These are phyloP conservation scores for Syncephalis plumigaleata DNA, from an alignment of 371 early-diverging fungal genomes.

Conservation along the genomic window DNA sequence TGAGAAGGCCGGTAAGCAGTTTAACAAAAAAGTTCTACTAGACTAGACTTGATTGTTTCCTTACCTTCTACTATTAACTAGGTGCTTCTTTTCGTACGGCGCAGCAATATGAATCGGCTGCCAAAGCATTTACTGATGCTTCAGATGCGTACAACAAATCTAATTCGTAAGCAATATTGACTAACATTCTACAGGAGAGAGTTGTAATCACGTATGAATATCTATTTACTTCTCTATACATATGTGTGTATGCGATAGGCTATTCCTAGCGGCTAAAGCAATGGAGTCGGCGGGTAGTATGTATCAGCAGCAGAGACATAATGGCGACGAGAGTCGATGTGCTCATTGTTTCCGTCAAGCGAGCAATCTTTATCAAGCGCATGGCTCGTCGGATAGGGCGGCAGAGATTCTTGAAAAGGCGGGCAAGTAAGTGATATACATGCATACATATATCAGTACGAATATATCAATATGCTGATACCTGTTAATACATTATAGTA, in stretches of 20 bases:
- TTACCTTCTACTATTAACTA: conserved; percentile 4
- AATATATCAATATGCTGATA: conserved; percentile 1
- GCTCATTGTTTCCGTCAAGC: conserved; percentile 62
- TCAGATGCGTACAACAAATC: conserved; percentile 57
- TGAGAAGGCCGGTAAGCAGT: conserved; percentile 56
- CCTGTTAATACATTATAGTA: conserved; percentile 14
- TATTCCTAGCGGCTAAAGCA: conserved; percentile 69
- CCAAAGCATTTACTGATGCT: conserved; percentile 55
- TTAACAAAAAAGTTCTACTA: conserved; percentile 20
- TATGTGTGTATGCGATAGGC: conserved; percentile 13
- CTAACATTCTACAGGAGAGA: too few relatives aligned
- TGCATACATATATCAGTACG: neutral
- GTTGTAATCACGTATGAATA: too few relatives aligned
- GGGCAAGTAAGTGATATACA: conserved; percentile 35
- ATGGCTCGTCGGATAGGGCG: conserved; percentile 67
- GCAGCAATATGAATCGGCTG: conserved; percentile 12
- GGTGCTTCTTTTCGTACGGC: too few relatives aligned
- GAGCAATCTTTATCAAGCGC: conserved; percentile 55
- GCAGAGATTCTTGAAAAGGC: conserved; percentile 81
- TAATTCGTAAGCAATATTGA: conserved; percentile 28
- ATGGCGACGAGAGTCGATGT: conserved; percentile 37
- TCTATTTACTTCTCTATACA: too few relatives aligned
- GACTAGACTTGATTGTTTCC: too few relatives aligned
- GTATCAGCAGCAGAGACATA: conserved; percentile 31
- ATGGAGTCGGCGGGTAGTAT: conserved; percentile 60